A percentile compares a stretch with the other conserved stretches of the same genome.
These are phyloP conservation scores for Psilocybe mexicana DNA, from an alignment of 1,284 basidiomycete genomes.

Conservation along the genomic window DNA sequence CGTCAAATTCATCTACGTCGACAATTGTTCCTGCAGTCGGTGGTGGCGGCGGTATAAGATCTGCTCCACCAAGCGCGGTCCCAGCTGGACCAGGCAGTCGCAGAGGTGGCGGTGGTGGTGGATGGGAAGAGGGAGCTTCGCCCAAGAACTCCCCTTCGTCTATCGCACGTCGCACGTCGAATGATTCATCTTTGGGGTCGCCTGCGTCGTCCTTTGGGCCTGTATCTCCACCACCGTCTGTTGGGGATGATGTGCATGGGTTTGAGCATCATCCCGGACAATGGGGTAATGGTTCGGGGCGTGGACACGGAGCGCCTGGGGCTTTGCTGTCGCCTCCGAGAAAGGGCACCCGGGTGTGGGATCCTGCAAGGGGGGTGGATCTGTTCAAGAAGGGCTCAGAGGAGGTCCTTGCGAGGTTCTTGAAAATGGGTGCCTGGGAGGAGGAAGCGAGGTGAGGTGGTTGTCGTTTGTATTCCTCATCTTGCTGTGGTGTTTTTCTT, in stretches of 20 bases:
- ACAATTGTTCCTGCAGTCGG: constrained; percentile 1
- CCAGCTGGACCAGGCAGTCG: constrained; percentile 5
- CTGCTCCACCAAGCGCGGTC: not conserved
- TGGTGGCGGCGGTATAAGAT: not conserved
- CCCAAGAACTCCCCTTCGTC: constrained; percentile 23
- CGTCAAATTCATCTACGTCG: constrained; percentile 7
- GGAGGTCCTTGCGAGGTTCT: constrained; percentile 76
- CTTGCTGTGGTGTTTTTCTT: constrained; percentile 7
- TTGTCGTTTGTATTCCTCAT: not conserved
- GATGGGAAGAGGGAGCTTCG: not conserved
- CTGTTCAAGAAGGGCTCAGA: constrained; percentile 81
- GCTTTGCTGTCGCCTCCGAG: constrained; percentile 29
- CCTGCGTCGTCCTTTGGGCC: constrained; percentile 54
- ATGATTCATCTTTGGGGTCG: constrained; percentile 43
- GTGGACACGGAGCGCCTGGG: not conserved
- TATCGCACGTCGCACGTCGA: constrained; percentile 37
- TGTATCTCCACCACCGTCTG: constrained; percentile 39
- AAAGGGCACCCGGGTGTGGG: constrained; percentile 65
- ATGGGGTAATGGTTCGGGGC: too few species aligned
- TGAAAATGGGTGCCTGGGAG: constrained; percentile 72
- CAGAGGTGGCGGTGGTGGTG: not conserved
- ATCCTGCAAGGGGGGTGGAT: constrained; percentile 78
- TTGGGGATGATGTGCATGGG: constrained; percentile 8
- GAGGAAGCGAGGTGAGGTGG: constrained; percentile 38
- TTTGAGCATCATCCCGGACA: not conserved